Evolutionary conservation across 495 filamentous ascomycete genomes (phyloP), one percentile per base, ranked within the genome.

Genomic region (Penicillium chermesinum): DNA sequence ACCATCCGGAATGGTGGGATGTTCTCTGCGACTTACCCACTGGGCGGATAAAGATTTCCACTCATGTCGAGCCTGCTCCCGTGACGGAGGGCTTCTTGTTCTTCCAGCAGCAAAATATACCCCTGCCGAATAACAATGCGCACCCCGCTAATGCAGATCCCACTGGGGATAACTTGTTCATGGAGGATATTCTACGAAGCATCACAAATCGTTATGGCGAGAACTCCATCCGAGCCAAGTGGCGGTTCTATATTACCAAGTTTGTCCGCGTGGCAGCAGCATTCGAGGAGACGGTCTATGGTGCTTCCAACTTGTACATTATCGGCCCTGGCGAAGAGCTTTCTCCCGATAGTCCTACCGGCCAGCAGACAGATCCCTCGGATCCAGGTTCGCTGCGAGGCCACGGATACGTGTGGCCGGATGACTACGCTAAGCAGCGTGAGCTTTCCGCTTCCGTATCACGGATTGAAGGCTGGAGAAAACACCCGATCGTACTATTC

Each of bases 1-100:
- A 91, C 55, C 91, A 96, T 57, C 86, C 86, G 0, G 90, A 95
- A 58, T 99, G 93, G 93, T 99, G 93, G 93, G 93, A 99, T 66
- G 65, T 99, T 7, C 76, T 99, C 13, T 99, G 93, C 63, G 93
- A 99, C 62, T 73, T 99, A 21, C 85, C 89, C 2, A 90, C 84
- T 2, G 93, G 93, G 21, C 81, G 89, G 13, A 94, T 99, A 72
- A 94, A 91, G 65, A 96, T 99, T 59, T 94, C 86, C 57, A 83
- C 71, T 59, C 80, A 80, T 52, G 87, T 96, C 46, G 89, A 94
- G 46, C 62, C 71, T 10, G 86, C 87, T 1, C 80, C 83, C 1
- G 64, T 89, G 15, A 95, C 88, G 0, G 90, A 95, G 53, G 89
- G 89, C 1, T 67, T 91, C 5, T 55, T 83, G 5, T 90, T 86